Conservation (phyloP, 2,329 filamentous ascomycete genomes). For the Xylariomycetidae sp. region DNA sequence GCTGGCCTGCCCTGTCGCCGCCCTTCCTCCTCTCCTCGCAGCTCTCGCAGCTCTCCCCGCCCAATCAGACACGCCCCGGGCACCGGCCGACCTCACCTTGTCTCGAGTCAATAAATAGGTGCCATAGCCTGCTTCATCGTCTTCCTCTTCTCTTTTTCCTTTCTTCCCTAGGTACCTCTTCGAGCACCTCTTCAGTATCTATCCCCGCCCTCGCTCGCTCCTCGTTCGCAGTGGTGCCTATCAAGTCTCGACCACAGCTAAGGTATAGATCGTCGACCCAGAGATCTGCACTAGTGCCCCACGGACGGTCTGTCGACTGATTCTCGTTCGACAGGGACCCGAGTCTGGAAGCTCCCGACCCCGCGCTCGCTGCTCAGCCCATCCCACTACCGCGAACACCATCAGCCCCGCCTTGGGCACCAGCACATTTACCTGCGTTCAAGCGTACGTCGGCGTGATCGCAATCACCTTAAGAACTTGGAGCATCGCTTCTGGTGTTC, state of each 20-base stretch:
- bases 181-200: neutral
- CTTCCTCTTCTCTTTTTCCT: neutral
- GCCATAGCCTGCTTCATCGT: neutral
- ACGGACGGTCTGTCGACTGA: constrained; percentile 3
- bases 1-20: neutral
- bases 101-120: constrained; percentile 6
- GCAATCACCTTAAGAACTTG: no score
- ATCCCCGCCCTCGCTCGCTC: neutral
- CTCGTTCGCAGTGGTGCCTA: no score
- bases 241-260: no score
- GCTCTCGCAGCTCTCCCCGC: neutral
- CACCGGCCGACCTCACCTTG: constrained; percentile 1
- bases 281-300: no score
- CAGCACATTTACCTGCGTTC: no score
- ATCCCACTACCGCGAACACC: no score
- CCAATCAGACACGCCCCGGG: no score
- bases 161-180: neutral
- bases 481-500: no score
- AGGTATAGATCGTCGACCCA: no score
- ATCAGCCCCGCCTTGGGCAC: no score
- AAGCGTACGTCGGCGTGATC: no score
- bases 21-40: neutral
- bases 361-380: no score
- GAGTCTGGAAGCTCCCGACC: constrained; percentile 1
- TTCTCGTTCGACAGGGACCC: constrained; percentile 1